Percentiles rank a stretch among this genome's conserved stretches.
These are phyloP conservation scores for Capsicum rhomboideum DNA, from an alignment of 257 asterid genomes.

Conservation along the genomic window DNA sequence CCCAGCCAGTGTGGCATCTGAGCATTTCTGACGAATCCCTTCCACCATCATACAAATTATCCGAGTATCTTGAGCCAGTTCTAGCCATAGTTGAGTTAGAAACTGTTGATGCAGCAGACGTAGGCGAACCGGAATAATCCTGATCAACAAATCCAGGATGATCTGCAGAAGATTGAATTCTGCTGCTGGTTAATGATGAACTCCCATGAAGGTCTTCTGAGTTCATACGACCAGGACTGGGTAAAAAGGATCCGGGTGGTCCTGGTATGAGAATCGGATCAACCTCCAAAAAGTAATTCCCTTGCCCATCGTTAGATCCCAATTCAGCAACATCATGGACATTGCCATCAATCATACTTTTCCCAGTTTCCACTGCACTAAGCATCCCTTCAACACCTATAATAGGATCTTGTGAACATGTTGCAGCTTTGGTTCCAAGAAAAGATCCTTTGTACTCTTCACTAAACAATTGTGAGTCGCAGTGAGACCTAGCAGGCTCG, in stretches of 20 bases:
- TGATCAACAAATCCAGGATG: constrained; percentile 49
- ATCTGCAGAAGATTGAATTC: constrained; percentile 67
- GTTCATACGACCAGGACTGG: constrained; percentile 75
- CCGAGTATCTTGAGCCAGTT: constrained; percentile 34
- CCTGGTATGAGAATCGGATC: constrained; percentile 91
- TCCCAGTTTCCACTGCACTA: constrained; percentile 23
- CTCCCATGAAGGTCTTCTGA: constrained; percentile 76
- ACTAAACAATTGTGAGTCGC: constrained; percentile 19
- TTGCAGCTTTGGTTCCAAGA: constrained; percentile 15
- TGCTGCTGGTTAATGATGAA: constrained; percentile 68
- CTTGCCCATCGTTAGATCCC: constrained; percentile 35
- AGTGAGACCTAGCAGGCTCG: constrained; percentile 21
- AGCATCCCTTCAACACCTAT: constrained; percentile 43
- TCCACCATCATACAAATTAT: constrained; percentile 20
- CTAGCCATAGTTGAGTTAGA: constrained; percentile 47
- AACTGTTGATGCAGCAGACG: constrained; percentile 47
- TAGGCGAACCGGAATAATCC: constrained; percentile 69
- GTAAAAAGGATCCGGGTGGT: constrained; percentile 91
- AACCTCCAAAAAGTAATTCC: constrained; percentile 59
- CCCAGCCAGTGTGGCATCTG: constrained; percentile 9
- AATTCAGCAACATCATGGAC: constrained; percentile 21
- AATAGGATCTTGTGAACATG: constrained; percentile 28
- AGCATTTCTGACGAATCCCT: constrained; percentile 6
- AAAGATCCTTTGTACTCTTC: constrained; percentile 23
- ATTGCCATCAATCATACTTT: constrained; percentile 18